A percentile compares a stretch with the other conserved stretches of the same genome.
Evolutionary conservation across 305 asterid species (phyloP).

Genomic region (Solanum chacoense): DNA sequence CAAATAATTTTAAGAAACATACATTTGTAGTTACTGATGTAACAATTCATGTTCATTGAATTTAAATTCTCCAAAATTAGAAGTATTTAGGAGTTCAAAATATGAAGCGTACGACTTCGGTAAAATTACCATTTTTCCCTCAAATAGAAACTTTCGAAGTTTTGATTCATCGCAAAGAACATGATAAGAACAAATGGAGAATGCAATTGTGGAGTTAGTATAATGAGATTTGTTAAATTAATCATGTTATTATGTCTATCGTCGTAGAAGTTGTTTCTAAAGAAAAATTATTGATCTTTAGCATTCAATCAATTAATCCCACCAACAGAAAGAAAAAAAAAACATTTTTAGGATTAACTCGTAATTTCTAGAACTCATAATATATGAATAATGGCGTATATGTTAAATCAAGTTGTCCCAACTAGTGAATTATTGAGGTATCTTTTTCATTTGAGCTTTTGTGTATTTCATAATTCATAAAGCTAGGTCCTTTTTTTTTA

Average conservation of each 20-base stretch:
- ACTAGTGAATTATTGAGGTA: not conserved
- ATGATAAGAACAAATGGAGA: not conserved
- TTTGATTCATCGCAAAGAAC: not conserved
- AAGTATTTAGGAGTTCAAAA: not conserved
- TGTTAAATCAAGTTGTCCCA: not conserved
- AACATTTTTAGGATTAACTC: not conserved
- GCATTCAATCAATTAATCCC: not conserved
- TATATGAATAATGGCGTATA: not conserved
- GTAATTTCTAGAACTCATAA: not conserved
- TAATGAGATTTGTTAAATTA: not conserved
- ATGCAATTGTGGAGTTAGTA: not conserved
- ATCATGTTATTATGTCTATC: not conserved
- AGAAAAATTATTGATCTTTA: not conserved
- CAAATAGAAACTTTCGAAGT: too few relatives aligned
- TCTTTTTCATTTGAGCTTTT: not conserved
- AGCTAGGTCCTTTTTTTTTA: not conserved
- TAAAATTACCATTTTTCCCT: not conserved
- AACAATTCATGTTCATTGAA: not conserved
- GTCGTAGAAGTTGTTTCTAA: not conserved
- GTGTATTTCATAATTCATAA: not conserved
- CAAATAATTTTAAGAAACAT: not conserved
- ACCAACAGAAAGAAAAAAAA: not conserved
- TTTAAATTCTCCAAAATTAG: too few relatives aligned
- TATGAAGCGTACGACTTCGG: rapidly evolving
- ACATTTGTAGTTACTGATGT: too few relatives aligned